Percentiles rank a stretch among this genome's conserved stretches.
Evolutionary conservation across 768 basidiomycete genomes (phyloP).

Genomic region (Leucocoprinus birnbaumii): DNA sequence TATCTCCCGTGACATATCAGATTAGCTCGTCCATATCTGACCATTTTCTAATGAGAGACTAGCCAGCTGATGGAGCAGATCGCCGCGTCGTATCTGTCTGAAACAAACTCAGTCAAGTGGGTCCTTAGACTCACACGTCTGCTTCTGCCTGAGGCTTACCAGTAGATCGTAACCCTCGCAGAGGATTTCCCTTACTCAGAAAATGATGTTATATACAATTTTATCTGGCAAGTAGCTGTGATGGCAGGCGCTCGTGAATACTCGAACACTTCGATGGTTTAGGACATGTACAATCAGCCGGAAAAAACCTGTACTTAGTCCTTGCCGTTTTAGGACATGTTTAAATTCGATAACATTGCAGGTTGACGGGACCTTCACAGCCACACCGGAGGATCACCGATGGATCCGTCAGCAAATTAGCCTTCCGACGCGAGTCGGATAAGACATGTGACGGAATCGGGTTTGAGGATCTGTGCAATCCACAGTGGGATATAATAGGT

Average conservation of each 20-base stretch:
- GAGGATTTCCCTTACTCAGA: neutral
- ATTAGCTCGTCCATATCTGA: no score
- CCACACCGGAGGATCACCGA: constrained; percentile 12
- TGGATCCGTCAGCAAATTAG: constrained; percentile 9
- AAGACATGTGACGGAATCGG: constrained; percentile 7
- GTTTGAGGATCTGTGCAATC: neutral
- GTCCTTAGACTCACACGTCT: constrained; percentile 6
- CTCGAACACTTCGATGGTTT: neutral
- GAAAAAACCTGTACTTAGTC: neutral
- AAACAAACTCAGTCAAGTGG: neutral
- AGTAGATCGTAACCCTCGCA: neutral
- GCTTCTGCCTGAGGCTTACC: neutral
- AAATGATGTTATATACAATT: no score
- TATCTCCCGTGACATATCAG: constrained; percentile 5
- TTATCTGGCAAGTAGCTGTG: no score
- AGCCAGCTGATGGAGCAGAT: neutral
- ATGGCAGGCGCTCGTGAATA: no score
- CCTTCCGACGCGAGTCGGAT: constrained; percentile 11
- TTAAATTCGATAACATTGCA: constrained; percentile 1
- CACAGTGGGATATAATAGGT: neutral
- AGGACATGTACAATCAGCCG: neutral
- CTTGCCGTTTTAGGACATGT: constrained; percentile 10
- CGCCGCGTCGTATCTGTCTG: neutral
- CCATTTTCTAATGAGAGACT: neutral
- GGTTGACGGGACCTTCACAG: constrained; percentile 5